Conservation (phyloP, 2,329 filamentous ascomycete species). For the Fonsecaea multimorphosa region DNA sequence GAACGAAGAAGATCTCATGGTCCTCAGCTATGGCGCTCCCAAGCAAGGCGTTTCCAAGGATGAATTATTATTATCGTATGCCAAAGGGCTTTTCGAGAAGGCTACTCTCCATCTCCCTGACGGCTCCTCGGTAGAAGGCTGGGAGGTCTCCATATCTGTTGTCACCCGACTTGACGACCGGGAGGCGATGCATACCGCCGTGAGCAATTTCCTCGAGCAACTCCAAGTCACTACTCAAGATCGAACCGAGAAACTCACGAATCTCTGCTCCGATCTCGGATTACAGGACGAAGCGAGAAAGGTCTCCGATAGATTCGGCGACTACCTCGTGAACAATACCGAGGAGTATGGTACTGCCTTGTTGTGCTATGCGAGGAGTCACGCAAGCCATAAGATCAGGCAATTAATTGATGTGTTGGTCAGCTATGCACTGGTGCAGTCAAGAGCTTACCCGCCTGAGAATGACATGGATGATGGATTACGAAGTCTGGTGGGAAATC, state of each 20-base stretch:
- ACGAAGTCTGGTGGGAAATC: slow-evolving; percentile 70
- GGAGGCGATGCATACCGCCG: slow-evolving; percentile 72
- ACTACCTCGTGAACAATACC: slow-evolving; percentile 73
- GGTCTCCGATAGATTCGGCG: slow-evolving; percentile 85
- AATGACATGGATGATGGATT: slow-evolving; percentile 76
- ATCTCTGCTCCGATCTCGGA: slow-evolving; percentile 76
- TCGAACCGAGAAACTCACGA: slow-evolving; percentile 82
- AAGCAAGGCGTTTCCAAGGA: slow-evolving; percentile 75
- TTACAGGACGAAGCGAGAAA: slow-evolving; percentile 79
- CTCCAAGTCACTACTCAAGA: slow-evolving; percentile 73
- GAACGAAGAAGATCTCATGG: slow-evolving; percentile 82
- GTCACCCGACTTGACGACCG: slow-evolving; percentile 80
- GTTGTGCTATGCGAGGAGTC: slow-evolving; percentile 88
- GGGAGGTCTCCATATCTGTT: slow-evolving; percentile 86
- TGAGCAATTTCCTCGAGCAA: slow-evolving; percentile 73
- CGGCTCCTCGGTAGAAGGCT: slow-evolving; percentile 68
- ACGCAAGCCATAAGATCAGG: slow-evolving; percentile 77
- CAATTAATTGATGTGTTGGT: slow-evolving; percentile 86
- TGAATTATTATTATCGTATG: slow-evolving; percentile 77
- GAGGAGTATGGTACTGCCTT: slow-evolving; percentile 84
- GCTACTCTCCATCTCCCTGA: slow-evolving; percentile 44
- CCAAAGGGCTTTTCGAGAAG: slow-evolving; percentile 63
- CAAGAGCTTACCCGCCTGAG: slow-evolving; percentile 75
- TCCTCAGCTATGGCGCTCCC: slow-evolving; percentile 73
- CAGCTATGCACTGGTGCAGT: slow-evolving; percentile 85